Evolutionary conservation across 2,329 filamentous ascomycete genomes (phyloP).

Genomic region (Fusarium avenaceum): DNA sequence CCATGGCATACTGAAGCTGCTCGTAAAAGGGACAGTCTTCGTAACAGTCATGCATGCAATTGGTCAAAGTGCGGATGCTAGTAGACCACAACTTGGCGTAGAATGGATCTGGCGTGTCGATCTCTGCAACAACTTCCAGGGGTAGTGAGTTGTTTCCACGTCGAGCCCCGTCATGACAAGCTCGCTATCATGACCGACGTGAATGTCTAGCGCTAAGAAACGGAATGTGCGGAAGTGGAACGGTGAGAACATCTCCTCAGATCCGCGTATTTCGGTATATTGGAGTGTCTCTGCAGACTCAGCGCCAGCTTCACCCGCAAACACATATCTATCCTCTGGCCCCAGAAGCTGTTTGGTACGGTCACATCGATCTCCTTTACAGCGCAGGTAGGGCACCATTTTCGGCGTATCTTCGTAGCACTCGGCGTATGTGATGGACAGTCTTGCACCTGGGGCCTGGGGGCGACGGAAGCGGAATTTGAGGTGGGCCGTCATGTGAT

Average conservation of each 20-base stretch:
- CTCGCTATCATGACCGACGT: background rate
- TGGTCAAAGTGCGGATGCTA: background rate
- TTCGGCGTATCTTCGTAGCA: background rate
- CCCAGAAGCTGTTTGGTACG: background rate
- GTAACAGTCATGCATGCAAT: conserved; percentile 13
- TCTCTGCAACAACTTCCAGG: fast-evolving
- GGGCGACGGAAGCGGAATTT: conserved; percentile 3
- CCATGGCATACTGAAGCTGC: conserved; percentile 6
- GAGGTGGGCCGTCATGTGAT: background rate
- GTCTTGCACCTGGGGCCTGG: fast-evolving
- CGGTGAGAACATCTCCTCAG: background rate
- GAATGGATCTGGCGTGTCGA: background rate
- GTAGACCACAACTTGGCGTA: background rate
- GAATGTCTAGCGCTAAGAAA: fast-evolving
- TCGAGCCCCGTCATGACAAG: background rate
- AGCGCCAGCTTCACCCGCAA: fast-evolving
- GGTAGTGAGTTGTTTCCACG: background rate
- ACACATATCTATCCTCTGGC: background rate
- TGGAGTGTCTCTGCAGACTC: background rate
- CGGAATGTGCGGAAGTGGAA: conserved; percentile 9
- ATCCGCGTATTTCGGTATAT: background rate
- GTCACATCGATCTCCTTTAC: background rate
- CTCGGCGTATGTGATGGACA: background rate
- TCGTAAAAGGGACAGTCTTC: conserved; percentile 13
- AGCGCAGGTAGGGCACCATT: background rate